Conservation (phyloP, 2,329 filamentous ascomycete species). For the Cercospora canescens region DNA sequence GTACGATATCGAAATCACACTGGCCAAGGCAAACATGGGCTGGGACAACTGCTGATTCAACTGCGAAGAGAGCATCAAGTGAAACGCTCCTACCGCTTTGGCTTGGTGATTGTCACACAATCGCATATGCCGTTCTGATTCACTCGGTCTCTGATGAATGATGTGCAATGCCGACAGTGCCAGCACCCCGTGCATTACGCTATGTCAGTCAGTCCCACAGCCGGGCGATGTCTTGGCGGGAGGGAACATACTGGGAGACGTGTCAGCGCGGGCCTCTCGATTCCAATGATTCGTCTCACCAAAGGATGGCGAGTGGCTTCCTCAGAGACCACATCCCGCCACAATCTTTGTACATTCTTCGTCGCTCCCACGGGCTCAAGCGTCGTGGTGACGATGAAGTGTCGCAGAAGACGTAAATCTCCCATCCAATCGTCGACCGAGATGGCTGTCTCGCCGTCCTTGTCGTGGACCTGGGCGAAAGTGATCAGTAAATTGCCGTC, state of each 20-base stretch:
- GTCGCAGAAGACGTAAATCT: slow-evolving; percentile 16
- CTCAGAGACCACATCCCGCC: slow-evolving; percentile 17
- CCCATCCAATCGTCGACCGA: slow-evolving; percentile 18
- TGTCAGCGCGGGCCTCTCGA: background rate
- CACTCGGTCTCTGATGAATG: slow-evolving; percentile 5
- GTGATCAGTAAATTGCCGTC: too few species aligned
- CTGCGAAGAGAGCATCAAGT: slow-evolving; percentile 3
- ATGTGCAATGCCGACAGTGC: slow-evolving; percentile 18
- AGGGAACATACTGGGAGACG: background rate
- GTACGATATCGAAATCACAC: slow-evolving; percentile 15
- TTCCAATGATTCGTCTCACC: background rate
- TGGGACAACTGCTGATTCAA: slow-evolving; percentile 9
- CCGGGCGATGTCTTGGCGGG: background rate
- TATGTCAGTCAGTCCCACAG: background rate
- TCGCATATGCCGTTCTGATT: slow-evolving; percentile 8
- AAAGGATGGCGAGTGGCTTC: slow-evolving; percentile 15
- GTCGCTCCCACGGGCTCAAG: slow-evolving; percentile 7
- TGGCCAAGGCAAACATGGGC: slow-evolving; percentile 17
- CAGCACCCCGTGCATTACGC: slow-evolving; percentile 18
- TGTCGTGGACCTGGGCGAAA: background rate
- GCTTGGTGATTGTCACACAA: slow-evolving; percentile 18
- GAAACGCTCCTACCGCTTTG: slow-evolving; percentile 15
- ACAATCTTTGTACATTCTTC: slow-evolving; percentile 11
- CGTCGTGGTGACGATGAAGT: slow-evolving; percentile 12
- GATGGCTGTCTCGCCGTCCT: background rate